Base-by-base conservation (phyloP, 352 stramenopile genomes). In the Pythium pyrilobum region DNA sequence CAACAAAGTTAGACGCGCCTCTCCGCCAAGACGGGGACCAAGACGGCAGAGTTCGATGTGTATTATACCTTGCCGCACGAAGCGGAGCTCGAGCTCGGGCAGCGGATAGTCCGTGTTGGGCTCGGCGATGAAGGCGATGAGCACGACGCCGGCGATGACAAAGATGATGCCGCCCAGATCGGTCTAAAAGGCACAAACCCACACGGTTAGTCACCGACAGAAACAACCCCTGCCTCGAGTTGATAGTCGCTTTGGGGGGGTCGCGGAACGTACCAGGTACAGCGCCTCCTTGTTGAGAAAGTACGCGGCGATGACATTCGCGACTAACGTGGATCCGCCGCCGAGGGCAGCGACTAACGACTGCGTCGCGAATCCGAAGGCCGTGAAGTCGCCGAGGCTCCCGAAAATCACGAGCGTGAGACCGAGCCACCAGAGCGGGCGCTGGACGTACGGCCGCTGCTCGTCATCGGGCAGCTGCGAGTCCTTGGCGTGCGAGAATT, bases 361-460 rank as follows among this genome's bases (percentile, higher is more conserved):
- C 65, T 96, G 88, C 29, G 88, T 89, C 2, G 88, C 88, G 49
- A 96, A 96, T 4, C 85, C 86, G 51, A 96, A 93, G 9, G 88
- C 87, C 23, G 76, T 76, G 54, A 96, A 96, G 67, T 96, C 88
- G 24, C 85, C 85, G 39, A 96, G 43, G 37, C 81, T 93, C 33
- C 88, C 88, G 13, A 93, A 42, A 12, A 88, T 63, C 18, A 96
- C 82, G 34, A 95, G 71, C 13, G 71, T 57, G 7, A 96, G 63
- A 0, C 88, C 88, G 33, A 96, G 7, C 80, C 84, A 92, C 88
- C 88, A 96, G 36, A 96, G 64, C 25, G 88, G 88, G 8, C 89
- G 85, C n/a, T 71, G 75, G 21, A 94, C 69, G 67, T 96, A 96
- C 21, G 83, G 67, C 10, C 75, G 72, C 40, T 86, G 85, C 23